phyloP scores from a whole-genome alignment of 352 stramenopile species.

The Detonula confervacea region DNA sequence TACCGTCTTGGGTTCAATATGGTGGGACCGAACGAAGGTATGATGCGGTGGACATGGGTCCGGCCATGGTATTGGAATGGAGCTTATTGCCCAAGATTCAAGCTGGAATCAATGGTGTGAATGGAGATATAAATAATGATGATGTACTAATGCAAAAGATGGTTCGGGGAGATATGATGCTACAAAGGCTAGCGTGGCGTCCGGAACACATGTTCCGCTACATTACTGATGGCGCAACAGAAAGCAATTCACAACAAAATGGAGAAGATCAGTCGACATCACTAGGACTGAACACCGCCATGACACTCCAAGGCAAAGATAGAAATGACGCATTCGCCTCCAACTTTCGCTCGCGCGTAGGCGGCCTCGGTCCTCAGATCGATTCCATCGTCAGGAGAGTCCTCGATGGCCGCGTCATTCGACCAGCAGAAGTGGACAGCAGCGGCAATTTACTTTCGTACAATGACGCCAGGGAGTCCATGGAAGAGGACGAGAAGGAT shows the following conservation, averaged over 20 bases:
- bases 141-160: neutral
- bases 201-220: conserved; percentile 55
- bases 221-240: neutral
- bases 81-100: conserved; percentile 48
- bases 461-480: conserved; percentile 23
- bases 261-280: neutral
- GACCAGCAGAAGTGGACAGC: conserved; percentile 44
- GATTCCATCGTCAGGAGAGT: conserved; percentile 74
- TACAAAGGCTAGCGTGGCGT: conserved; percentile 40
- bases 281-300: neutral
- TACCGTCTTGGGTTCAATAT: conserved; percentile 70
- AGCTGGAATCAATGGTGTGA: neutral
- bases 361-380: conserved; percentile 69
- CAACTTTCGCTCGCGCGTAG: conserved; percentile 55
- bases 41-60: conserved; percentile 73
- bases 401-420: conserved; percentile 65
- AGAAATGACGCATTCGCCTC: conserved; percentile 53
- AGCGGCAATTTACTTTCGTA: conserved; percentile 45
- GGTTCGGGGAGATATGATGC: conserved; percentile 34
- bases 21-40: conserved; percentile 69
- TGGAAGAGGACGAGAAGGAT: neutral
- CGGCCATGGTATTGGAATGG: conserved; percentile 65
- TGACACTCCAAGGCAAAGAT: conserved; percentile 43
- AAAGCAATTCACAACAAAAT: neutral
- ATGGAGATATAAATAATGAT: conserved; percentile 9